These are phyloP conservation scores for Achaetomiella virescens DNA, from an alignment of 495 filamentous ascomycete species.

Conservation along the genomic window DNA sequence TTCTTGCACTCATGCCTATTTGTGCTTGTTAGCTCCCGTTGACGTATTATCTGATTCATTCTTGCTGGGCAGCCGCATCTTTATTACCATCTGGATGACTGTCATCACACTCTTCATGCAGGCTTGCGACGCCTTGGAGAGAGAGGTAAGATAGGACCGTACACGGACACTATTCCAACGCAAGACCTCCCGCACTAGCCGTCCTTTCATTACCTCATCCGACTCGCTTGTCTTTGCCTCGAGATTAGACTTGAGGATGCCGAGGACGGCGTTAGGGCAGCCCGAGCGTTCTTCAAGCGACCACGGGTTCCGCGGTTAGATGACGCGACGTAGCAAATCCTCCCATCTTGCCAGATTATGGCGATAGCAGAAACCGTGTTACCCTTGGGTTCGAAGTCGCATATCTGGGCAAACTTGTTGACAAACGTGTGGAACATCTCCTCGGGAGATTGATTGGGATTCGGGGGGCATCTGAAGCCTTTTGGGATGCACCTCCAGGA, in stretches of 20 bases:
- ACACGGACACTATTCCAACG: slow-evolving; percentile 10
- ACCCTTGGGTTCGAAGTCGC: slow-evolving; percentile 14
- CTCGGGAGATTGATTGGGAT: slow-evolving; percentile 13
- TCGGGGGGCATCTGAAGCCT: slow-evolving; percentile 5
- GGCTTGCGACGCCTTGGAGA: not conserved
- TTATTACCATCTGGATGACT: too few species aligned
- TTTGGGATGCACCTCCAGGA: not conserved
- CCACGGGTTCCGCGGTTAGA: slow-evolving; percentile 1
- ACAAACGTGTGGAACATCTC: slow-evolving; percentile 18
- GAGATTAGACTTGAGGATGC: slow-evolving; percentile 14
- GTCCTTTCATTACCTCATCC: slow-evolving; percentile 1
- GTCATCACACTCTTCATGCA: slow-evolving; percentile 10
- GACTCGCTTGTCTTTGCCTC: not conserved
- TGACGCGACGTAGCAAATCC: slow-evolving; percentile 3
- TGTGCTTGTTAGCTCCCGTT: too few species aligned
- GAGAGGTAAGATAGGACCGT: not conserved
- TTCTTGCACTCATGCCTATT: not conserved
- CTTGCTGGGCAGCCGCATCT: too few species aligned
- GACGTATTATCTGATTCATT: too few species aligned
- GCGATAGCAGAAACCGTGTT: slow-evolving; percentile 2
- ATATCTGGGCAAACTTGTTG: slow-evolving; percentile 24
- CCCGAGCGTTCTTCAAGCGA: slow-evolving; percentile 3
- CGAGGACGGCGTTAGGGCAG: not conserved
- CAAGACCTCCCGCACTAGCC: slow-evolving; percentile 1
- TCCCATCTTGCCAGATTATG: not conserved